Evolutionary conservation across 495 filamentous ascomycete species (phyloP).

Genomic region (Trichoderma reesei): DNA sequence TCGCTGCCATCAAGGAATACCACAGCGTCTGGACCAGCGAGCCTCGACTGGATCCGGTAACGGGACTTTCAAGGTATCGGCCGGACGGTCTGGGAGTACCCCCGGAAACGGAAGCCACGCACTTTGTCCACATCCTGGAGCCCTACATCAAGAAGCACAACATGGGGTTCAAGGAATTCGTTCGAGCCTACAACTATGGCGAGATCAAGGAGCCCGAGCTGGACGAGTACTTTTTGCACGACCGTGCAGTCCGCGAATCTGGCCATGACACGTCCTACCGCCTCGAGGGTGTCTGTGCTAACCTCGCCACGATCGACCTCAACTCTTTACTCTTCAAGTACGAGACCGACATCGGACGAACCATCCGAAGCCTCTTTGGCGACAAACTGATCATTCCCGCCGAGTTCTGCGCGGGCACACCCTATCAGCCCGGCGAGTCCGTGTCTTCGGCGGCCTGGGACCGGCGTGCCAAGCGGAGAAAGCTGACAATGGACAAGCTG

Average conservation of each 20-base stretch:
- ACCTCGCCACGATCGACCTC: constrained; percentile 87
- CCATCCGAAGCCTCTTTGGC: constrained; percentile 70
- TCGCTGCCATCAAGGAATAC: constrained; percentile 97
- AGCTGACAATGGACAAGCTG: constrained; percentile 73
- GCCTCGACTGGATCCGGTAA: constrained; percentile 67
- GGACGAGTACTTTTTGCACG: constrained; percentile 91
- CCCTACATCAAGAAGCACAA: constrained; percentile 81
- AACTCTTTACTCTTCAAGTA: constrained; percentile 94
- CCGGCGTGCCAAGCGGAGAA: constrained; percentile 68
- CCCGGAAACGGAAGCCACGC: constrained; percentile 82
- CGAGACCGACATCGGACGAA: constrained; percentile 79
- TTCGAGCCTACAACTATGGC: constrained; percentile 72
- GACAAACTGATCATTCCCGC: constrained; percentile 67
- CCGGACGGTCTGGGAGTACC: constrained; percentile 86
- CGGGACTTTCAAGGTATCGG: constrained; percentile 83
- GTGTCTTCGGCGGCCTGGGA: constrained; percentile 85
- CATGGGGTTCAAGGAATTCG: constrained; percentile 72
- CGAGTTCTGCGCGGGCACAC: constrained; percentile 56
- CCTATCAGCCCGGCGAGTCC: constrained; percentile 46
- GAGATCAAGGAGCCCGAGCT: constrained; percentile 75
- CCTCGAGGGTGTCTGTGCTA: constrained; percentile 74
- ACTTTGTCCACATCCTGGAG: constrained; percentile 77
- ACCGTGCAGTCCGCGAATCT: constrained; percentile 90
- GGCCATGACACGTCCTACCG: constrained; percentile 95
- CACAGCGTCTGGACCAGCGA: constrained; percentile 77